Percentiles rank a stretch among this genome's conserved stretches.
Evolutionary conservation across 2,329 filamentous ascomycete genomes (phyloP).

Genomic region (Fusarium pseudonygamai): DNA sequence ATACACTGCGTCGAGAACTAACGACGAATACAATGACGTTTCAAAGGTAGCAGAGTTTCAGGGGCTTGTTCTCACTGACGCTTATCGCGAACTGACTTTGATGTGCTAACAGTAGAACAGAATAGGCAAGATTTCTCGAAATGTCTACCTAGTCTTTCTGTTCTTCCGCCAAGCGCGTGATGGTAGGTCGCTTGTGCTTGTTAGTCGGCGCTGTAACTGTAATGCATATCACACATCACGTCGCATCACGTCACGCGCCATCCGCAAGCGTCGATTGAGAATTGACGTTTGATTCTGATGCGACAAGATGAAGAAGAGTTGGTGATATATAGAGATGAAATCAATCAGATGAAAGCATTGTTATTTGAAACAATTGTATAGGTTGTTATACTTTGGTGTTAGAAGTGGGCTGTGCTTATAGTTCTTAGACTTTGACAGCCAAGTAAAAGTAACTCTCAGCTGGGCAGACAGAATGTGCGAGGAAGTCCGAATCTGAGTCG

Average conservation of each 20-base stretch:
- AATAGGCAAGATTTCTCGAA: background rate
- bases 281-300: background rate
- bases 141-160: background rate
- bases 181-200: conserved; percentile 1
- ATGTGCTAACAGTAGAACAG: background rate
- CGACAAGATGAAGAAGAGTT: background rate
- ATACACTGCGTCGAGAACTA: background rate
- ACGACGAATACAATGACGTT: conserved; percentile 25
- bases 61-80: conserved; percentile 10
- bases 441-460: background rate
- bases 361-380: background rate
- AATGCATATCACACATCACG: conserved; percentile 19
- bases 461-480: background rate
- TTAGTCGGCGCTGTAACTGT: background rate
- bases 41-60: conserved; percentile 20
- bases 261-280: conserved; percentile 24
- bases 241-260: conserved; percentile 24
- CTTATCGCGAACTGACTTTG: conserved; percentile 6
- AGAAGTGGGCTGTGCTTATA: no score
- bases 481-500: conserved; percentile 18
- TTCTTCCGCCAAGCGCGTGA: background rate
- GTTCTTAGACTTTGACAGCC: no score
- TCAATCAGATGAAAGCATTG: background rate
- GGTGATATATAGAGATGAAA: background rate
- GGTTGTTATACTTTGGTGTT: background rate